These are phyloP conservation scores for Allium cepa DNA, from an alignment of 106 monocot species.

Conservation along the genomic window DNA sequence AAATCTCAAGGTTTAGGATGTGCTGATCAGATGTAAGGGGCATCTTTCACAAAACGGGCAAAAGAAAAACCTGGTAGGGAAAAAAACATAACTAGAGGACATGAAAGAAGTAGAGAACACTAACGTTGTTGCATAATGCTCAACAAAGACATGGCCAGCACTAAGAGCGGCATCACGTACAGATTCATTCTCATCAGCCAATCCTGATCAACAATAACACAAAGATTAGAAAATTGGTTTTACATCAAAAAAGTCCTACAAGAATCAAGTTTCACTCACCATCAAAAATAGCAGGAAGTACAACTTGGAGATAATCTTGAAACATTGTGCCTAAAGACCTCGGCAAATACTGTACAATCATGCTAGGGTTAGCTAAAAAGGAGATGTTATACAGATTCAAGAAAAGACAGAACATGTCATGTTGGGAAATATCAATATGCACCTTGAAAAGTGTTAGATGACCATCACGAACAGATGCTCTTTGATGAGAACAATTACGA, in stretches of 20 bases:
- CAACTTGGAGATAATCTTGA: slow-evolving; percentile 86
- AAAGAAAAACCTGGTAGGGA: slow-evolving; percentile 8
- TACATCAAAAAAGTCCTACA: no score
- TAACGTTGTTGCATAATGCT: slow-evolving; percentile 96
- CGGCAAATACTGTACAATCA: slow-evolving; percentile 70
- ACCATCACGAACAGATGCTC: slow-evolving; percentile 94
- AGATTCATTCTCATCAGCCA: slow-evolving; percentile 99
- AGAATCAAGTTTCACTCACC: slow-evolving; percentile 32
- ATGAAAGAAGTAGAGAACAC: neutral
- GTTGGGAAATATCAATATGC: neutral
- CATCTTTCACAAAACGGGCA: neutral
- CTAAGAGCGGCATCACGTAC: slow-evolving; percentile 97
- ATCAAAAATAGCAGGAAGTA: slow-evolving; percentile 93
- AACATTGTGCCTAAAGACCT: slow-evolving; percentile 88
- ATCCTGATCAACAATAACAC: slow-evolving; percentile 38
- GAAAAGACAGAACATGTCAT: neutral
- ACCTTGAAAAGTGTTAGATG: slow-evolving; percentile 91
- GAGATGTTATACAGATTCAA: neutral
- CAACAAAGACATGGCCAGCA: slow-evolving; percentile 99
- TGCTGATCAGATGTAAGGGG: no score
- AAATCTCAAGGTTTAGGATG: no score
- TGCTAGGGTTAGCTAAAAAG: slow-evolving; percentile 14
- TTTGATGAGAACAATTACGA: slow-evolving; percentile 86
- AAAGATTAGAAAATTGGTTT: neutral
- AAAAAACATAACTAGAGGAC: no score